Evolutionary conservation across 202 grass and related monocot species (phyloP), one percentile per base, ranked within the genome.

Genomic region (Eragrostis tef): DNA sequence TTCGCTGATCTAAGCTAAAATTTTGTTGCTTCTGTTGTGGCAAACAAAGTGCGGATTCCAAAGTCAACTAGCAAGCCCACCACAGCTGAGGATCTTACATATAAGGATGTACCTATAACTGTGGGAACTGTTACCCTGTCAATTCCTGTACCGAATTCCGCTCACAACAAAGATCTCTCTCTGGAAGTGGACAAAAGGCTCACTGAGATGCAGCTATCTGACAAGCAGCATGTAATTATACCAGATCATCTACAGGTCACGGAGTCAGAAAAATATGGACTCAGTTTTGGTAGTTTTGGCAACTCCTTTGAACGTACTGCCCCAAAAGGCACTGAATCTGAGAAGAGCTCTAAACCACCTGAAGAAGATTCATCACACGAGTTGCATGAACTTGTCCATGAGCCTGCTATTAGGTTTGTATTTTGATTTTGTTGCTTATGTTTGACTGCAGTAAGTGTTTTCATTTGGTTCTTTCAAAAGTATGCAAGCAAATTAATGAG

Each of bases 201-300:
- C 9, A 11, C 56, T 59, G 56, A 59, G 20, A 24, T 59, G n/a
- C 56, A 59, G 20, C 20, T 59, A 22, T 59, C 20, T 59, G 56
- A 59, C 20, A 59, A 59, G 56, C 56, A 59, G 56, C 56, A 59
- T 59, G 56, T 59, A 59, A 59, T 59, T 59, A 59, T 59, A 24
- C 56, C 56, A 12, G 56, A 59, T 59, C 56, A 59, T 21, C 56
- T 59, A 24, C 56, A 59, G 56, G 56, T 59, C 9, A 59, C 56
- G 0, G 56, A 59, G 56, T 22, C 56, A 12, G 56, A 59, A 59
- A 59, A 59, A 59, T 59, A 59, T 59, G 56, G 56, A 59, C 56
- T 59, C 20, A 59, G 9, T 59, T 59, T 59, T 59, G 56, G 56
- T 17, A 59, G 56, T 59, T 59, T 59, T 59, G 56, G 56, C 9